Conservation (phyloP, 768 basidiomycete species). For the Russula lepida region DNA sequence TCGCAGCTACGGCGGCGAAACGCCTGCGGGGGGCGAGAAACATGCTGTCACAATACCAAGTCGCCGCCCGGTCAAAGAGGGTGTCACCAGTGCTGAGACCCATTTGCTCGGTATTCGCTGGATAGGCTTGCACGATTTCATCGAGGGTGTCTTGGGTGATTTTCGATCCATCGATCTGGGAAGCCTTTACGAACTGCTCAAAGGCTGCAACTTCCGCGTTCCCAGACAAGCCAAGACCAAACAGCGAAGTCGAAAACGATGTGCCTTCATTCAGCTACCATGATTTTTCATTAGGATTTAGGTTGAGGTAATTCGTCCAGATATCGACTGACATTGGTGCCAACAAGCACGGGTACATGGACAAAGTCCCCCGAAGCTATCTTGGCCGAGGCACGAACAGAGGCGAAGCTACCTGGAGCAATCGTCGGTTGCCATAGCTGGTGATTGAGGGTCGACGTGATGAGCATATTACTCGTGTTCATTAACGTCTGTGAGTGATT, state of each 20-base stretch:
- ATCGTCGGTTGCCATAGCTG: slow-evolving; percentile 51
- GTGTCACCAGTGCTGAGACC: slow-evolving; percentile 53
- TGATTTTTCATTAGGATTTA: slow-evolving; percentile 29
- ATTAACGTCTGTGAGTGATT: slow-evolving; percentile 33
- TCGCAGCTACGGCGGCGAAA: slow-evolving; percentile 42
- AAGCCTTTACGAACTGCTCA: slow-evolving; percentile 37
- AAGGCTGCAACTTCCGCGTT: slow-evolving; percentile 38
- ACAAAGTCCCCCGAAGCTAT: slow-evolving; percentile 41
- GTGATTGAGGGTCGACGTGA: slow-evolving; percentile 36
- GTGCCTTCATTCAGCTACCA: slow-evolving; percentile 48
- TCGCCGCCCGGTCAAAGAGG: slow-evolving; percentile 45
- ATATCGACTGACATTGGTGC: slow-evolving; percentile 39
- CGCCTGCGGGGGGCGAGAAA: slow-evolving; percentile 43
- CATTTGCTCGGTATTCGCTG: slow-evolving; percentile 39
- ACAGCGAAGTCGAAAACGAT: slow-evolving; percentile 34
- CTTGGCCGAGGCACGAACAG: slow-evolving; percentile 36
- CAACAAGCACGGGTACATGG: slow-evolving; percentile 42
- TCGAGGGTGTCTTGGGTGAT: slow-evolving; percentile 36
- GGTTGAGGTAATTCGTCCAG: slow-evolving; percentile 40
- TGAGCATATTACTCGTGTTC: slow-evolving; percentile 41
- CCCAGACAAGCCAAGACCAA: slow-evolving; percentile 33
- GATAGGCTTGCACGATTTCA: slow-evolving; percentile 35
- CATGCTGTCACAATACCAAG: slow-evolving; percentile 55
- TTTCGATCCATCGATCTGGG: slow-evolving; percentile 47
- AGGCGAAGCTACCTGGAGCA: slow-evolving; percentile 40